Base-by-base conservation (phyloP, 345 rosid species). In the Pistacia vera region DNA sequence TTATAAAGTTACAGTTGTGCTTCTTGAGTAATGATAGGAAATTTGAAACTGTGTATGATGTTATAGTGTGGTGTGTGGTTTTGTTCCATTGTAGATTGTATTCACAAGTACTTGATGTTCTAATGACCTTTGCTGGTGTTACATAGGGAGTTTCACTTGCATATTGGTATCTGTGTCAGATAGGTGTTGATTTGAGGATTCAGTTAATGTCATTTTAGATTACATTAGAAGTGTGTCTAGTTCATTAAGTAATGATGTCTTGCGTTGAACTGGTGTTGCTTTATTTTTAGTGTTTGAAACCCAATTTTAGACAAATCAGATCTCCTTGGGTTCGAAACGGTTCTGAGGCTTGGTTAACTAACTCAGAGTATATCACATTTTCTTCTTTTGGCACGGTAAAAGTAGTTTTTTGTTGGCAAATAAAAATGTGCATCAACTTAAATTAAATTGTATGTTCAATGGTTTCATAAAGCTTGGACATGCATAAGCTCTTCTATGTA, bases 11-110 rank as follows among this genome's bases (percentile, higher is more conserved):
- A 25, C 36, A 52, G 16, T 0, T 55, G 1, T 11, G 5, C 36
- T 58, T 72, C 36, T 58, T 72, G 65, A 41, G 25, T 22, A 46
- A 60, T 72, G 48, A 55, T 46, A 36, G 17, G 44, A 66, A 48
- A 60, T 25, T 36, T 72, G 44, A 52, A 48, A 72, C 56, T 17
- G 1, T 17, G 22, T 41, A 41, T 20, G 13, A 57, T 20, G 55
- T 7, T 54, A 57, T 17, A 58, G 54, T 54, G 30, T 22, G 16
- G 22, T 22, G 20, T 71, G 41, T 30, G 38, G 48, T 58, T 72
- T 2, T 46, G 46, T 41, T 8, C 3, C 30, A 11, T 18, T 58
- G 58, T 30, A 30, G 33, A 30, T 30, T 30, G 33, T 30, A 7
- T 25, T 59, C 25, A 46, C 11, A 25, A 28, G 35, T 56, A 36